Evolutionary conservation across 2,329 filamentous ascomycete genomes (phyloP), one percentile per base, ranked within the genome.

Genomic region (Penicillium oxalicum): DNA sequence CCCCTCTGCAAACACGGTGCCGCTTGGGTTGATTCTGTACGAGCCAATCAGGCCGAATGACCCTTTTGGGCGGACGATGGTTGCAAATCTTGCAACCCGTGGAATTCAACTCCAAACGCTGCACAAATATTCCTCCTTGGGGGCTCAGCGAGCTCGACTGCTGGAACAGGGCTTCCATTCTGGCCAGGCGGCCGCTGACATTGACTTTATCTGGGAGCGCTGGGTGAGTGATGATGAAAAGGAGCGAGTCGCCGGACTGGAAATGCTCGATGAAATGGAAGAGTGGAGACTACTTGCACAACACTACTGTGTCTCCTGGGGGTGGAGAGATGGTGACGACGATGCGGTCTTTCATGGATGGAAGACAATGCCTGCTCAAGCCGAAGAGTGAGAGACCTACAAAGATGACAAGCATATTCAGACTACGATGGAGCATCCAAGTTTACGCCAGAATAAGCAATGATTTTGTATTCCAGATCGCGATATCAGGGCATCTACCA

Each of bases 251-350:
- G 85, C 91, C 55, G 70, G 73, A 9, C 67, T 96, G 26, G 91
- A 98, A 67, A 90, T 93, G 61, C 69, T 98, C 53, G 93, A 98
- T 70, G 93, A 98, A 70, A 79, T 96, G 25, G 93, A 98, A 70
- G 93, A 98, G 72, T 95, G 93, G 86, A 78, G 85, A 61, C 70
- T 98, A 58, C 70, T 98, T 59, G 88, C 90, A 0, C 81, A 79
- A 55, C 93, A 98, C 74, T 98, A 98, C 63, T 83, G 91, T 55
- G 79, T 98, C 38, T 84, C 83, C 4, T 97, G 91, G 91, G 93
- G 84, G 1, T 94, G 87, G 81, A 83, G 80, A 58, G 81, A 83
- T 29, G 45, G 66, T 61, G 53, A 57, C 25, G 45, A 50, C 38
- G 27, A 40, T 33, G 44, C 48, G n/a, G 54, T 54, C 6, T 73